These are phyloP conservation scores for Iberis amara DNA, from an alignment of 441 rosid genomes.

Conservation along the genomic window DNA sequence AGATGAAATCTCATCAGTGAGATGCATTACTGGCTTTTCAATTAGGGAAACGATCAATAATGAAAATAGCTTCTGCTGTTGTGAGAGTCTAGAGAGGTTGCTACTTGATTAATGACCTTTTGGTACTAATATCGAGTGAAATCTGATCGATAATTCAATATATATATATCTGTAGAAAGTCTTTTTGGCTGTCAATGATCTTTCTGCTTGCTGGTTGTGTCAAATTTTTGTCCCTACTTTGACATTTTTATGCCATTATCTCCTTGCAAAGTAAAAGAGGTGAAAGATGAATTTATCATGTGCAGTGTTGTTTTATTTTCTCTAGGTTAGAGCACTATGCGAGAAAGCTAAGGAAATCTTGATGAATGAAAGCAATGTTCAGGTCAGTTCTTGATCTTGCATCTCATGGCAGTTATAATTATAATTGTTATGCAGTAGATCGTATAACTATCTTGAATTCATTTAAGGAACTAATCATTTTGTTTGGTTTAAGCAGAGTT, in stretches of 20 bases:
- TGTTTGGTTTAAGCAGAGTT: slow-evolving; percentile 14
- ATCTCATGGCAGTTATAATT: slow-evolving; percentile 4
- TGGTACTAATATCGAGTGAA: neutral
- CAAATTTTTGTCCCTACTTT: neutral
- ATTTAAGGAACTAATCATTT: neutral
- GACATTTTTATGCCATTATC: neutral
- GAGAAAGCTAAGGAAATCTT: slow-evolving; percentile 74
- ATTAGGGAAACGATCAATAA: neutral
- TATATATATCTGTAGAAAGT: neutral
- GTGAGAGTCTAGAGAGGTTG: slow-evolving; percentile 8
- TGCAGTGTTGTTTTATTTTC: slow-evolving; percentile 10
- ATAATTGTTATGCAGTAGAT: slow-evolving; percentile 1
- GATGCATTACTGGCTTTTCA: neutral
- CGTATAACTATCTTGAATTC: slow-evolving; percentile 8
- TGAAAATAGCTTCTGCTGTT: neutral
- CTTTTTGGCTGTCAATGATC: slow-evolving; percentile 5
- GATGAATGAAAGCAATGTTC: slow-evolving; percentile 76
- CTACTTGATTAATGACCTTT: neutral
- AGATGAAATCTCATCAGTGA: neutral
- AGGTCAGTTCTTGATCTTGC: slow-evolving; percentile 35
- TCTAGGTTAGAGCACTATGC: slow-evolving; percentile 59
- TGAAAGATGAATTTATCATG: slow-evolving; percentile 12
- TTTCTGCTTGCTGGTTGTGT: slow-evolving; percentile 8
- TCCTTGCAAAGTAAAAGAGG: slow-evolving; percentile 1
- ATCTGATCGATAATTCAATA: no score